Evolutionary conservation across 2,329 filamentous ascomycete species (phyloP).

Genomic region (Mycosphaerella arachidis): DNA sequence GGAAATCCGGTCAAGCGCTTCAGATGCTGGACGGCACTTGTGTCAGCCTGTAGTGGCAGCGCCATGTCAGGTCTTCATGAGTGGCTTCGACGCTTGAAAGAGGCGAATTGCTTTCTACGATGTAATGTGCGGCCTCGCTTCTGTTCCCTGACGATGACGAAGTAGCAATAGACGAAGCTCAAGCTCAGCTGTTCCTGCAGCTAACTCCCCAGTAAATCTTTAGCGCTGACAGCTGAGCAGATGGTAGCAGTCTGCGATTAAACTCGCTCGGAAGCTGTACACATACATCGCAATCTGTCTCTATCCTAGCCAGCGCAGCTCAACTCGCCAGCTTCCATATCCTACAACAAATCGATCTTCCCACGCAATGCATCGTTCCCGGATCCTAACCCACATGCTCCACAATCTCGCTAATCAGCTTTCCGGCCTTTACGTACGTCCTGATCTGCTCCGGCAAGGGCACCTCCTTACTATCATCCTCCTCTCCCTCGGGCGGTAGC

Average conservation of each 20-base stretch:
- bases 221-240: too few species aligned
- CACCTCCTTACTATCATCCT: slow-evolving; percentile 79
- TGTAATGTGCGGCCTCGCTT: background rate
- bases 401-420: slow-evolving; percentile 87
- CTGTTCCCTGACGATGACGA: background rate
- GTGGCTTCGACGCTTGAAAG: too few species aligned
- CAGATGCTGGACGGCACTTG: too few species aligned
- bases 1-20: too few species aligned
- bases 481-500: slow-evolving; percentile 61
- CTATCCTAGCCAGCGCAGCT: slow-evolving; percentile 1
- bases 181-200: background rate
- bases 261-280: background rate
- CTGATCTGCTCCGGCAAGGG: slow-evolving; percentile 87
- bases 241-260: background rate
- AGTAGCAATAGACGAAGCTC: background rate
- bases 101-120: background rate
- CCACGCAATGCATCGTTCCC: background rate
- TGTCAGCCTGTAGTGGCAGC: background rate
- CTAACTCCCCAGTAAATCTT: background rate
- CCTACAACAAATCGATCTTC: slow-evolving; percentile 5
- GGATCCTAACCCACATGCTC: slow-evolving; percentile 72
- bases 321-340: background rate
- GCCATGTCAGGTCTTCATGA: background rate
- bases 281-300: background rate
- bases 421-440: slow-evolving; percentile 70